Base-by-base conservation (phyloP, 1,284 basidiomycete genomes). In the Cutaneotrichosporon sp. region DNA sequence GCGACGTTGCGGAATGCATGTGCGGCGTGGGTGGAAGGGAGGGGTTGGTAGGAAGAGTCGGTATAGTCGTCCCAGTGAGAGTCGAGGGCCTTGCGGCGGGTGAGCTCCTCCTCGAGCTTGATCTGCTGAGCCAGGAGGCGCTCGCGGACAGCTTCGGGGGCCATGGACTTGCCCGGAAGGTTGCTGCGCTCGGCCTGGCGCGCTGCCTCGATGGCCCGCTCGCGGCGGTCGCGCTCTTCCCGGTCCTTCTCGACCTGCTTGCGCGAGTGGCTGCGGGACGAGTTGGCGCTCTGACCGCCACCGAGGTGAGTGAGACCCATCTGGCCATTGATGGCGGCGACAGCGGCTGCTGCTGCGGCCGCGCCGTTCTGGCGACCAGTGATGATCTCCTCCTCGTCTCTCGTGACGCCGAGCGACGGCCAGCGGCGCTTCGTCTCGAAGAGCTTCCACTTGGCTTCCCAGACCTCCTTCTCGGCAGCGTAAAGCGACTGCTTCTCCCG, bases 21-120 rank as follows among this genome's bases (percentile, higher is more conserved):
- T 71, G 69, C 31, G 79, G 80, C 83, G 72, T 50, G 87, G 72
- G 70, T 82, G 81, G 77, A 57, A 4, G 73, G 73, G 20, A 78
- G 63, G 24, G 79, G 89, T 87, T 86, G 89, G 89, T 63, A 87
- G 72, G 63, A 86, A 81, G 90, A 87, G 79, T 94, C 91, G 65
- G 91, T 84, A 57, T 84, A 83, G 72, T 95, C 92, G 70, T 95
- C 92, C 89, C 92, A 95, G 47, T 87, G 84, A 58, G 87, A 84
- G 71, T 95, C 90, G 58, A 65, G 66, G 54, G 79, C 77, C 52
- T 88, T 89, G 74, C 87, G 87, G 51, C 82, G 82, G 7, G 82
- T 81, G 64, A 93, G 75, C 54, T 87, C 84, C 18, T 84, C 81
- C 64, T 95, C 91, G 71, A 92, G 84, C 55, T 85, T 83, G 42